Percentiles rank a stretch among this genome's conserved stretches.
Conservation (phyloP, 139 green algal genomes). For the Eudorina sp. region DNA sequence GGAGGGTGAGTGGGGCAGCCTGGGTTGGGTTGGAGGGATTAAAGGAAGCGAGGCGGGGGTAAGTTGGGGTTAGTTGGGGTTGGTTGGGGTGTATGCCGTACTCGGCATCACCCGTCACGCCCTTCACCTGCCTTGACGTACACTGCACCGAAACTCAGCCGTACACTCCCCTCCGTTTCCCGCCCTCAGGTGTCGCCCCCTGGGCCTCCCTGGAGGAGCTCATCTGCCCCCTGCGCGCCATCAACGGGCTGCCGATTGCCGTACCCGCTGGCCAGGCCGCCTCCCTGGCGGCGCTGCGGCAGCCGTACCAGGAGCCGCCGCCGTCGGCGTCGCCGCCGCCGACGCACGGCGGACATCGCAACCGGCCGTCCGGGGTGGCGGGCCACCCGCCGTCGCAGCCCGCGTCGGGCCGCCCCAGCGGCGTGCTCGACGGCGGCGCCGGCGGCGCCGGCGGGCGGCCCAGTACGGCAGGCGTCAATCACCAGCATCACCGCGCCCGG, state of each 20-base stretch:
- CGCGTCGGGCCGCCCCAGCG: too few species aligned
- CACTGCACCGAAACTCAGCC: too few species aligned
- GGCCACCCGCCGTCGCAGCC: neutral
- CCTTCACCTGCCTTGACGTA: too few species aligned
- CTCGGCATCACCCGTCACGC: too few species aligned
- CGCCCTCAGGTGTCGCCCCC: neutral
- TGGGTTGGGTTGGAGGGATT: neutral
- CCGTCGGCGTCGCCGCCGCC: neutral
- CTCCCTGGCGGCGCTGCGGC: slow-evolving; percentile 29
- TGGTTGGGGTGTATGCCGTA: too few species aligned
- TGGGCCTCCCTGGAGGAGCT: slow-evolving; percentile 47
- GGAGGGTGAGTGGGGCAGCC: slow-evolving; percentile 29
- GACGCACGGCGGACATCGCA: neutral
- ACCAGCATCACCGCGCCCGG: neutral
- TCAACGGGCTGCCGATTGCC: slow-evolving; percentile 56
- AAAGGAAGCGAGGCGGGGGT: too few species aligned
- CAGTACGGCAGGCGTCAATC: too few species aligned
- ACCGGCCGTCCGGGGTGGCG: neutral
- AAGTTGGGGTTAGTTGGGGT: too few species aligned
- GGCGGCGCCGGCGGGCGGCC: too few species aligned
- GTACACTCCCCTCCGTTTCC: neutral
- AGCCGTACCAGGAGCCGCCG: neutral
- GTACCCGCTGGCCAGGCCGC: slow-evolving; percentile 5
- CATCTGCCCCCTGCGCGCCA: slow-evolving; percentile 48
- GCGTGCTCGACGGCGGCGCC: neutral